Percentiles rank a stretch among this genome's conserved stretches.
Conservation (phyloP, 345 rosid genomes). For the Citrus hindsii region DNA sequence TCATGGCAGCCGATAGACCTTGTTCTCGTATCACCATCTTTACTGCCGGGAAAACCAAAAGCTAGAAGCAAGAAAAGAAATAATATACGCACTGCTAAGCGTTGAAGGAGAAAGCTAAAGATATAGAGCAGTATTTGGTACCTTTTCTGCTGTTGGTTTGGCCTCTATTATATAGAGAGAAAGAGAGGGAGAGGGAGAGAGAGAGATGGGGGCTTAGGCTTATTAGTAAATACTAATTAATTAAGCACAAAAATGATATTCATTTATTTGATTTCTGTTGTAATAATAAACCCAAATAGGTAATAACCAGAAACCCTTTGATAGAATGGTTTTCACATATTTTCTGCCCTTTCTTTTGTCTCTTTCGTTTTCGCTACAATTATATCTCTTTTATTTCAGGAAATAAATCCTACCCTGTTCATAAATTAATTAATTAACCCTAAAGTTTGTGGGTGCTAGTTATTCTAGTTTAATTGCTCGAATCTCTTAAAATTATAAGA, state of each 20-base stretch:
- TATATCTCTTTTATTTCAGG: not conserved
- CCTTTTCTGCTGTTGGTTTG: not conserved
- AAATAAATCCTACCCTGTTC: no score
- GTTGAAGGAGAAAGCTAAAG: not conserved
- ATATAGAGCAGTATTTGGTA: not conserved
- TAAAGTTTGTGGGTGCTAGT: no score
- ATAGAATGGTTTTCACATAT: not conserved
- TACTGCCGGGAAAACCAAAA: not conserved
- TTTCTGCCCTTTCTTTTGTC: no score
- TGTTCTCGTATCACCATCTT: constrained; percentile 40
- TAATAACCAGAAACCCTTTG: no score
- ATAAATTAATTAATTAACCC: not conserved
- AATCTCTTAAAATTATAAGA: no score
- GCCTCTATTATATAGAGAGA: constrained; percentile 10
- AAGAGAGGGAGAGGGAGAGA: not conserved
- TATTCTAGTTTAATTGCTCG: no score
- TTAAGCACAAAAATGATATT: not conserved
- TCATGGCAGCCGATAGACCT: constrained; percentile 47
- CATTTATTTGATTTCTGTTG: not conserved
- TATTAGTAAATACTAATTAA: not conserved
- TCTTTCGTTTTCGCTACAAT: not conserved
- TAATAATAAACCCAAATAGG: not conserved
- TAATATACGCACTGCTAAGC: no score
- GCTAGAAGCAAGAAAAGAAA: not conserved
- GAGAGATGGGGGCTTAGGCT: no score